A percentile compares a stretch with the other conserved stretches of the same genome.
Evolutionary conservation across 2,329 filamentous ascomycete genomes (phyloP).

Genomic region (Fusarium nygamai): DNA sequence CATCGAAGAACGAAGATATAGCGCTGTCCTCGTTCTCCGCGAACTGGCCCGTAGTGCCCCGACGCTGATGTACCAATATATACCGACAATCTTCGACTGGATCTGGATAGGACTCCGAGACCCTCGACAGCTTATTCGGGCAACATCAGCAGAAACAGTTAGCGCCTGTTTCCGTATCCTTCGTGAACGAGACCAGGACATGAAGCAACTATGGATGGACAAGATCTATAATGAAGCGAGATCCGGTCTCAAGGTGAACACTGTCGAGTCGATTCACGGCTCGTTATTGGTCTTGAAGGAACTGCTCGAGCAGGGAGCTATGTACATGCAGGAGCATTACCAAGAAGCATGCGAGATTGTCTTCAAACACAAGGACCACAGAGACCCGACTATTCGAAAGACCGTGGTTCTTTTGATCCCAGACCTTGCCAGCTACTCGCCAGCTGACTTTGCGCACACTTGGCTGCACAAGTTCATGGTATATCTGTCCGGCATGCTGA

Average conservation of each 20-base stretch:
- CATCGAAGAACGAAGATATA: conserved; percentile 91
- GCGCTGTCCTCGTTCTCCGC: conserved; percentile 88
- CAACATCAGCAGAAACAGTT: conserved; percentile 91
- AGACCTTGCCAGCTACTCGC: conserved; percentile 90
- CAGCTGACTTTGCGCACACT: conserved; percentile 84
- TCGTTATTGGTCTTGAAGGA: conserved; percentile 93
- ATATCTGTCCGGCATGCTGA: conserved; percentile 90
- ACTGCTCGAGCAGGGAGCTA: conserved; percentile 91
- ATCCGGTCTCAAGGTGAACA: conserved; percentile 79
- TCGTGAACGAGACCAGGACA: conserved; percentile 86
- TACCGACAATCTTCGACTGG: conserved; percentile 93
- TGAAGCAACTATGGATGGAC: conserved; percentile 87
- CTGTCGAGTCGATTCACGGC: conserved; percentile 91
- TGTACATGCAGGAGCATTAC: conserved; percentile 99
- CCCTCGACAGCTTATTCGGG: conserved; percentile 87
- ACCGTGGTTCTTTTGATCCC: conserved; percentile 93
- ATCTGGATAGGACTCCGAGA: conserved; percentile 96
- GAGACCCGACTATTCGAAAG: conserved; percentile 85
- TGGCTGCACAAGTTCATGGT: conserved; percentile 98
- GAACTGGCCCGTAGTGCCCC: conserved; percentile 93
- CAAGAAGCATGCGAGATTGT: conserved; percentile 93
- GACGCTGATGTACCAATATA: conserved; percentile 94
- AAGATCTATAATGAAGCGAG: conserved; percentile 90
- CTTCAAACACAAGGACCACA: conserved; percentile 90
- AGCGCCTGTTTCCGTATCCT: conserved; percentile 97